Conservation (phyloP, 345 rosid genomes). For the Sisymbrium irio region DNA sequence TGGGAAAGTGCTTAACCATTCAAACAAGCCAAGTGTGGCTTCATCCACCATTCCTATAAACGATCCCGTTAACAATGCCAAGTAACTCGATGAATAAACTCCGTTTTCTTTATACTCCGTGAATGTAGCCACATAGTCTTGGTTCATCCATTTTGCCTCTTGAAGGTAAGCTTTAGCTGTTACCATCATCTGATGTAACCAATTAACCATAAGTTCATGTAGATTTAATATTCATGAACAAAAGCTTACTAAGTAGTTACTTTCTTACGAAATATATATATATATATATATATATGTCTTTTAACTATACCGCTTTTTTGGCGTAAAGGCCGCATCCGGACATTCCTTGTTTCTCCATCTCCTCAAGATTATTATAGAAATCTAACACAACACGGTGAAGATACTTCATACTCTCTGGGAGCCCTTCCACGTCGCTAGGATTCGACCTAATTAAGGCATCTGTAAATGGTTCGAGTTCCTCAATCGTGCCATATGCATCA, state of each 20-base stretch:
- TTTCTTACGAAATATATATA: too few relatives aligned
- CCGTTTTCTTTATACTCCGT: constrained; percentile 9
- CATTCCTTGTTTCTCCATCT: constrained; percentile 2
- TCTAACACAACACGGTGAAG: constrained; percentile 2
- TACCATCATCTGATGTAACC: neutral
- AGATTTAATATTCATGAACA: too few relatives aligned
- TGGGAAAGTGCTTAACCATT: constrained; percentile 7
- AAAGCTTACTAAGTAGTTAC: too few relatives aligned
- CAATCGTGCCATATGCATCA: constrained; percentile 15
- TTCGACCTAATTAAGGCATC: neutral
- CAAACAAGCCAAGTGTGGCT: neutral
- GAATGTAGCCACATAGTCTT: constrained; percentile 9
- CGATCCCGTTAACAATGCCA: neutral
- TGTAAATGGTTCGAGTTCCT: constrained; percentile 21
- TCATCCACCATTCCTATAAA: constrained; percentile 1
- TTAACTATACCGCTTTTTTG: neutral
- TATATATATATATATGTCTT: too few relatives aligned
- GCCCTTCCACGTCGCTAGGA: neutral
- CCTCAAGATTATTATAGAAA: neutral
- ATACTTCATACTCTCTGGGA: constrained; percentile 8
- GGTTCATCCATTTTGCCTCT: constrained; percentile 18
- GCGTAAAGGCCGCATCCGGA: neutral
- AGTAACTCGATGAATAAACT: neutral
- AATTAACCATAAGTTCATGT: too few relatives aligned
- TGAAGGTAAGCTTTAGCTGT: neutral